phyloP scores from a whole-genome alignment of 257 asterid species.

The Eucommia ulmoides region DNA sequence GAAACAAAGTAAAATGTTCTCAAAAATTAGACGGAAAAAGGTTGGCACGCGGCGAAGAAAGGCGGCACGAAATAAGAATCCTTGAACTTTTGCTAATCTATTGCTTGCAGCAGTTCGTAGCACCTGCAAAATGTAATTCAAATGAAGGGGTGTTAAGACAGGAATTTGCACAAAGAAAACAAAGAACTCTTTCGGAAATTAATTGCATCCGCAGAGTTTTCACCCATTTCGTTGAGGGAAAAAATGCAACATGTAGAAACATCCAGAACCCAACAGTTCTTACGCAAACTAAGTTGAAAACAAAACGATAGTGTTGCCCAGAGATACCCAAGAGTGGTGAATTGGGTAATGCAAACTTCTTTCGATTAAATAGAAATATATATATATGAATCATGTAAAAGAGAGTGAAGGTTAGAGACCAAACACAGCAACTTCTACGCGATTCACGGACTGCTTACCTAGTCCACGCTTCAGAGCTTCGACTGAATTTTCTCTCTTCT shows the following conservation, averaged over 20 bases:
- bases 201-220: not conserved
- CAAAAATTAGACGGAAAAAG: slow-evolving; percentile 82
- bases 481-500: too few relatives aligned
- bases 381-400: too few relatives aligned
- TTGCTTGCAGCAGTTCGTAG: slow-evolving; percentile 87
- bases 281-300: not conserved
- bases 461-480: too few relatives aligned
- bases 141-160: slow-evolving; percentile 5
- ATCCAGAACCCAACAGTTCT: not conserved
- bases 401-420: too few relatives aligned
- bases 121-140: slow-evolving; percentile 40
- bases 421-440: too few relatives aligned
- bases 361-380: too few relatives aligned
- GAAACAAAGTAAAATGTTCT: slow-evolving; percentile 82
- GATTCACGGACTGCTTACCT: too few relatives aligned
- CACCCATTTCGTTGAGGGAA: not conserved
- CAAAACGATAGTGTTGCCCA: not conserved
- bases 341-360: too few relatives aligned
- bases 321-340: too few relatives aligned
- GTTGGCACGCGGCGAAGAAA: slow-evolving; percentile 93
- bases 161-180: slow-evolving; percentile 2
- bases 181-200: not conserved
- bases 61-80: slow-evolving; percentile 94
- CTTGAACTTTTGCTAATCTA: slow-evolving; percentile 97
- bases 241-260: not conserved